Evolutionary conservation across 495 filamentous ascomycete species (phyloP).

Genomic region (Aspergillus hancockii): DNA sequence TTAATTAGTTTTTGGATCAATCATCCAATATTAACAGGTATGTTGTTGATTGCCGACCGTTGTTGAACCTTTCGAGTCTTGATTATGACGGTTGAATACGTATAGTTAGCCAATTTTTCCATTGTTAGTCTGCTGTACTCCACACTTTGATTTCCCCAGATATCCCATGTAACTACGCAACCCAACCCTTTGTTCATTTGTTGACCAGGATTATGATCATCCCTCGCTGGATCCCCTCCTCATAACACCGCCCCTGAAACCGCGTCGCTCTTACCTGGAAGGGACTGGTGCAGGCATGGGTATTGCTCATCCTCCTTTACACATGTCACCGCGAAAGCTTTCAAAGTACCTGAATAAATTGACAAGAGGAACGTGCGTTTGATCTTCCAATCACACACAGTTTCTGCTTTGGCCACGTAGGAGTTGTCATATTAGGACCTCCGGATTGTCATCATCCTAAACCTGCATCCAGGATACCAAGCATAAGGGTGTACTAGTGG

Average conservation of each 20-base stretch:
- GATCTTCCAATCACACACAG: not conserved
- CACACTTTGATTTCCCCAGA: conserved; percentile 17
- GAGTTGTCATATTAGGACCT: not conserved
- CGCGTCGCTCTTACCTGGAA: not conserved
- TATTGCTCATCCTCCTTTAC: not conserved
- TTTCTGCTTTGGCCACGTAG: not conserved
- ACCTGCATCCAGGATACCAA: not conserved
- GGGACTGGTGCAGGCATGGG: not conserved
- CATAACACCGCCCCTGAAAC: not conserved
- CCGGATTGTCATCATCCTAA: not conserved
- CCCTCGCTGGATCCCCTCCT: not conserved
- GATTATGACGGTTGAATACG: not conserved
- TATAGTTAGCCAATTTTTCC: not conserved
- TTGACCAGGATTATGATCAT: not conserved
- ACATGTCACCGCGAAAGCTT: not conserved
- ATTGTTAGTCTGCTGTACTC: conserved; percentile 9
- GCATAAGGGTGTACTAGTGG: not conserved
- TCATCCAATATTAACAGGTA: too few species aligned
- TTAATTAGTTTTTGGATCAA: too few species aligned
- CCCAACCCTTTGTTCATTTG: not conserved
- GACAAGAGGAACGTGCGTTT: conserved; percentile 5
- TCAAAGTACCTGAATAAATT: conserved; percentile 4
- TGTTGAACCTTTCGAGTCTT: not conserved
- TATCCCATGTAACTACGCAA: not conserved
- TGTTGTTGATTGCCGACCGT: too few species aligned